Percentiles rank a stretch among this genome's conserved stretches.
These are phyloP conservation scores for Beauveria scarabaeidicola DNA, from an alignment of 2,329 filamentous ascomycete species.

Conservation along the genomic window DNA sequence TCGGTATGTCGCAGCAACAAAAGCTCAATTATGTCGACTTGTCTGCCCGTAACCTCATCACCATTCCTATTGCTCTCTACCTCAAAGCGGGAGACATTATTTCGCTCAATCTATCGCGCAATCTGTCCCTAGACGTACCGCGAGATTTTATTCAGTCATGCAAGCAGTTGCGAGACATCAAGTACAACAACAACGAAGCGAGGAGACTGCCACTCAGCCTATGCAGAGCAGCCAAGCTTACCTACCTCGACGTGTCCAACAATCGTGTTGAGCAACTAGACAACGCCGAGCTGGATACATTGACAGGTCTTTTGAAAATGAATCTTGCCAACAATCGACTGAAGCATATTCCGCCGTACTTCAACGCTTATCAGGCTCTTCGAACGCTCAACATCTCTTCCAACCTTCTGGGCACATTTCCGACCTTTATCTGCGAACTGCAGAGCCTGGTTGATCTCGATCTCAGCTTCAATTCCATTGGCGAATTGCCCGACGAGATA, in stretches of 20 bases:
- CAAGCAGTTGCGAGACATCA: constrained; percentile 85
- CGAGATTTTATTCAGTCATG: constrained; percentile 96
- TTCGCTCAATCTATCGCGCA: constrained; percentile 86
- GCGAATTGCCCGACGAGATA: constrained; percentile 65
- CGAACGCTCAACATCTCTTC: constrained; percentile 87
- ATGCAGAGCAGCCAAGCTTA: constrained; percentile 69
- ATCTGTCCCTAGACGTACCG: constrained; percentile 84
- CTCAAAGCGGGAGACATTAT: constrained; percentile 88
- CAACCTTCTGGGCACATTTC: constrained; percentile 81
- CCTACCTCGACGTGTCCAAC: constrained; percentile 89
- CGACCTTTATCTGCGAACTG: constrained; percentile 74
- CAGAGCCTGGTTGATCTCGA: constrained; percentile 84
- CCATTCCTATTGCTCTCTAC: constrained; percentile 90
- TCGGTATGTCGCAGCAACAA: constrained; percentile 71
- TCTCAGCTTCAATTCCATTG: constrained; percentile 91
- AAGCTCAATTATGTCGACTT: constrained; percentile 95
- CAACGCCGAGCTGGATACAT: constrained; percentile 67
- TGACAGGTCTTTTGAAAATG: constrained; percentile 74
- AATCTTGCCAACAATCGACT: constrained; percentile 92
- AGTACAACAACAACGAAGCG: constrained; percentile 90
- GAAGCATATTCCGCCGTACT: constrained; percentile 69
- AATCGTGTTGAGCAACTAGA: constrained; percentile 84
- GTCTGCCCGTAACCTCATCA: constrained; percentile 80
- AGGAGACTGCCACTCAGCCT: constrained; percentile 78
- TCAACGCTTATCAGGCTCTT: constrained; percentile 69